Evolutionary conservation across 495 filamentous ascomycete species (phyloP).

Genomic region (Venustampulla echinocandica): DNA sequence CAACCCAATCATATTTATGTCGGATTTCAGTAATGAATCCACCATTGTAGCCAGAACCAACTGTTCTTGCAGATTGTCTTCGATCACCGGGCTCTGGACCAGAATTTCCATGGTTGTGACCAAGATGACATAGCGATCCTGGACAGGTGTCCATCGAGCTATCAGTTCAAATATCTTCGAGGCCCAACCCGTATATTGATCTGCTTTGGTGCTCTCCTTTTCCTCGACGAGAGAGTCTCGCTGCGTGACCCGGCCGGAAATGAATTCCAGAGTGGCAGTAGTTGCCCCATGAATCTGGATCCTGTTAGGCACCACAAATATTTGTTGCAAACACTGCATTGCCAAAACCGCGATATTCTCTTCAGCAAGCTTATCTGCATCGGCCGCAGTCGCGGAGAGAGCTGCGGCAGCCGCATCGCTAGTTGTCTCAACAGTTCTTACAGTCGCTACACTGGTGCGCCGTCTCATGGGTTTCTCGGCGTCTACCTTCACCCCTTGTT

Average conservation of each 20-base stretch:
- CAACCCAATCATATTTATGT: slow-evolving; percentile 85
- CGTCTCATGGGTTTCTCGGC: slow-evolving; percentile 44
- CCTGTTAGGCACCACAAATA: slow-evolving; percentile 68
- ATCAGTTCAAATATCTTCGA: slow-evolving; percentile 68
- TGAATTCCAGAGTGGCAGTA: slow-evolving; percentile 59
- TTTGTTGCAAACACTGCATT: slow-evolving; percentile 69
- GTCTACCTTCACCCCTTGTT: slow-evolving; percentile 56
- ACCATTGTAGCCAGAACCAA: slow-evolving; percentile 65
- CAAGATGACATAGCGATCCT: slow-evolving; percentile 81
- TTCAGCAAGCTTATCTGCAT: slow-evolving; percentile 78
- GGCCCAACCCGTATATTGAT: slow-evolving; percentile 56
- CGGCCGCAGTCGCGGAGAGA: slow-evolving; percentile 63
- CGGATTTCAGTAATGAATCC: slow-evolving; percentile 70
- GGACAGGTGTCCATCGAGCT: slow-evolving; percentile 79
- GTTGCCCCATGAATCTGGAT: slow-evolving; percentile 70
- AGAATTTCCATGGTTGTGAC: slow-evolving; percentile 70
- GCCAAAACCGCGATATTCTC: slow-evolving; percentile 78
- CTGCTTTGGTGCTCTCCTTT: slow-evolving; percentile 22
- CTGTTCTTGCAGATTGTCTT: slow-evolving; percentile 59
- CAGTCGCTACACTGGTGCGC: slow-evolving; percentile 69
- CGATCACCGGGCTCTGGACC: slow-evolving; percentile 50
- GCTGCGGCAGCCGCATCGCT: slow-evolving; percentile 58
- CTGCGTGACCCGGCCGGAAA: slow-evolving; percentile 47
- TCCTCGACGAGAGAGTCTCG: slow-evolving; percentile 33
- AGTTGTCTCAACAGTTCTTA: slow-evolving; percentile 56